phyloP scores from a whole-genome alignment of 768 basidiomycete genomes.

The Fibroporia radiculosa region DNA sequence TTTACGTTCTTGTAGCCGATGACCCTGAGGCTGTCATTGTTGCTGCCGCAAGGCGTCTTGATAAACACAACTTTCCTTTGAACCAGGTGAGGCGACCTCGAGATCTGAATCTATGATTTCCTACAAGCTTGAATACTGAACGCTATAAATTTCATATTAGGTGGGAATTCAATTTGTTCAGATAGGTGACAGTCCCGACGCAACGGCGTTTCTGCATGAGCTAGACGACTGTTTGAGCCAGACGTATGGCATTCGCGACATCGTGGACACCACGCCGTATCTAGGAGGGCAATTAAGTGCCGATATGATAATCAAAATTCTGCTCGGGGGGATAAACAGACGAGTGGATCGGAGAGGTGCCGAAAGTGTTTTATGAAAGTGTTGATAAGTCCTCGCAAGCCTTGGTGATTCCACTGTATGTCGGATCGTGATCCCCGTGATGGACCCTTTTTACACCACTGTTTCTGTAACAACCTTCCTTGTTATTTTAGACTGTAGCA shows the following conservation, averaged over 20 bases:
- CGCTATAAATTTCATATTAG: conserved; percentile 22
- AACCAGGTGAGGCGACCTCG: conserved; percentile 34
- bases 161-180: conserved; percentile 70
- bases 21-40: conserved; percentile 43
- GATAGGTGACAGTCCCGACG: conserved; percentile 41
- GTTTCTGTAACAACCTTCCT: conserved; percentile 7
- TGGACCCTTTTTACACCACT: neutral
- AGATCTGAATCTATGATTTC: conserved; percentile 3
- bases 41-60: conserved; percentile 40
- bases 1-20: conserved; percentile 31
- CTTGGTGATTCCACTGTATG: neutral
- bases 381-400: neutral
- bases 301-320: conserved; percentile 49
- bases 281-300: conserved; percentile 34
- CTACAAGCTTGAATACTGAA: neutral
- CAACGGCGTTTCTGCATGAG: conserved; percentile 38
- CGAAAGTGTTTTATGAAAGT: conserved; percentile 10
- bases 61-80: conserved; percentile 41
- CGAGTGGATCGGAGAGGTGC: conserved; percentile 31
- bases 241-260: conserved; percentile 45
- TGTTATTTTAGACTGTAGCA: neutral
- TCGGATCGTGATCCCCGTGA: neutral
- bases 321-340: conserved; percentile 62
- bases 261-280: conserved; percentile 63
- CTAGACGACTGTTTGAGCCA: conserved; percentile 50